Base-by-base conservation (phyloP, 208 protist genomes). In the Acanthamoeba castellanii region DNA sequence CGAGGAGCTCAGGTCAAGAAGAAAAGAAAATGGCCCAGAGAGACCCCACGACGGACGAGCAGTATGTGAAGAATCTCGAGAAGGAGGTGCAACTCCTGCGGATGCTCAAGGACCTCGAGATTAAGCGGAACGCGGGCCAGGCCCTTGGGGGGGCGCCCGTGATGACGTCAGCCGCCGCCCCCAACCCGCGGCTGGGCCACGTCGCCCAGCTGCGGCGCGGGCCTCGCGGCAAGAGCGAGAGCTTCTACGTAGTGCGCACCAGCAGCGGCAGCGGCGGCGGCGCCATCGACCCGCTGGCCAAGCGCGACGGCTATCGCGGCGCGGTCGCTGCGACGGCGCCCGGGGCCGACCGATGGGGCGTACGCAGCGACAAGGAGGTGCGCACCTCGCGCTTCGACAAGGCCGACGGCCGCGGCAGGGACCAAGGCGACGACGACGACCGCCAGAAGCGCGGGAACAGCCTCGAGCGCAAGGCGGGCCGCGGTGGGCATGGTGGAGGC, bases 41-140 rank as follows among this genome's bases (percentile, higher is more conserved):
- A 3, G 37, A 82, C 8, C 30, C 59, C 22, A 34, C 18, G 2
- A 72, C 14, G 6, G 74, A 82, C 20, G 74, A 82, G 32, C 70
- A 47, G 20, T 82, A 82, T 27, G 74, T 82, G 42, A 82, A 18
- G 20, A 82, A 82, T 34, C 74, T 82, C 37, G 74, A 82, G 42
- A 82, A 82, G 74, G 74, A 82, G 37, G 74, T 82, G 74, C 74
- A 82, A 37, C 74, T 82, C 74, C 74, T 82, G 32, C 74, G 74
- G 13, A 82, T 82, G 74, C 74, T 82, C 32, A 82, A 82, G 74
- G 74, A 82, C 2, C 74, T 82, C 20, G 74, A 82, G 74, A 25
- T 82, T 34, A 82, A 82, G 74, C 74, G 74, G 27, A 72, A 34
- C n/a, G 64, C 64, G 27, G 64, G 64, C n/a, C 57, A 20, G 57